phyloP scores from a whole-genome alignment of 2,329 filamentous ascomycete species.

The Penicillium corylophilum region DNA sequence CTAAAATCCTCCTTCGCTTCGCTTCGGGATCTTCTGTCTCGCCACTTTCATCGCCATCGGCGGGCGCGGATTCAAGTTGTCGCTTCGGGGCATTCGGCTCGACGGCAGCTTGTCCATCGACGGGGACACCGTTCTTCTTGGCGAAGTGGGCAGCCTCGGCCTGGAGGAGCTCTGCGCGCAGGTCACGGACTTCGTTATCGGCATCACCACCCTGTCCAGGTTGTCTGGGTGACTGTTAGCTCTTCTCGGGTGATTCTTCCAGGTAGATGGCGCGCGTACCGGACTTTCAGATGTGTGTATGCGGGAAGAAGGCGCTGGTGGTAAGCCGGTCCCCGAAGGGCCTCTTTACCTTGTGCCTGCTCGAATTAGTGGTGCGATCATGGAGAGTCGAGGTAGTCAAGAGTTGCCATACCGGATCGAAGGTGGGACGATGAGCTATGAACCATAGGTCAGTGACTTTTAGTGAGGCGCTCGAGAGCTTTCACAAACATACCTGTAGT shows the following conservation, averaged over 20 bases:
- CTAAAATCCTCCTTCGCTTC: conserved; percentile 82
- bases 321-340: conserved; percentile 87
- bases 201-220: conserved; percentile 85
- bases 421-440: conserved; percentile 79
- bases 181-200: conserved; percentile 69
- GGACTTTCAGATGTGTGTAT: conserved; percentile 87
- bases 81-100: conserved; percentile 59
- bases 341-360: conserved; percentile 89
- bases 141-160: conserved; percentile 86
- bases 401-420: conserved; percentile 71
- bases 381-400: background rate
- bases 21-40: conserved; percentile 69
- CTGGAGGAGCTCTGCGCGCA: conserved; percentile 83
- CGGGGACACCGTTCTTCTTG: conserved; percentile 69
- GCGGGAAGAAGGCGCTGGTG: conserved; percentile 94
- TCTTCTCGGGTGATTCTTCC: background rate
- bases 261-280: conserved; percentile 47
- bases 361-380: conserved; percentile 28
- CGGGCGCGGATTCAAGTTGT: conserved; percentile 55
- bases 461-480: background rate
- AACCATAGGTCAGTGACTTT: conserved; percentile 24
- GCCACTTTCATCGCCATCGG: conserved; percentile 32
- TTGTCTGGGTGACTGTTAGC: conserved; percentile 52
- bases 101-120: conserved; percentile 44
- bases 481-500: conserved; percentile 39